A percentile compares a stretch with the other conserved stretches of the same genome.
These are phyloP conservation scores for Aciculosporium take DNA, from an alignment of 2,329 filamentous ascomycete species.

Conservation along the genomic window DNA sequence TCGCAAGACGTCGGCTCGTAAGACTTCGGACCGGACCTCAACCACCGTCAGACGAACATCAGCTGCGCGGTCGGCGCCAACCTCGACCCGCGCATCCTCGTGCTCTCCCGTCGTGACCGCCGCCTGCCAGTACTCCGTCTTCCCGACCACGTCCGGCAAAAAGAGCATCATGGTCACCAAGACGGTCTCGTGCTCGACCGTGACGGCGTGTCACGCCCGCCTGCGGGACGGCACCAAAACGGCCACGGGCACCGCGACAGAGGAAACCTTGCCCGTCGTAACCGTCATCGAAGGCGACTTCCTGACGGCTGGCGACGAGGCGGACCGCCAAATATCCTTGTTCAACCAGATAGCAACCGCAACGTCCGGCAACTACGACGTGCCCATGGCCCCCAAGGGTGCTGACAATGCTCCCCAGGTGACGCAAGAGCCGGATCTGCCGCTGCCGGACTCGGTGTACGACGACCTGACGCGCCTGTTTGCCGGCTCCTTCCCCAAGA, in stretches of 20 bases:
- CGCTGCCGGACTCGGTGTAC: too few species aligned
- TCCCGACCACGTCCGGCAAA: not conserved
- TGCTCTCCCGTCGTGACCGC: not conserved
- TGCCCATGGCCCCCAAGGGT: too few species aligned
- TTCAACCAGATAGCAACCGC: not conserved
- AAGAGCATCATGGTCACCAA: not conserved
- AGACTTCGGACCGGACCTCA: too few species aligned
- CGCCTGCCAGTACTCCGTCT: not conserved
- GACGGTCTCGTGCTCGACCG: not conserved
- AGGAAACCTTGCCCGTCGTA: not conserved
- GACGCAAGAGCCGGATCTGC: too few species aligned
- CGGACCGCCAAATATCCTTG: not conserved
- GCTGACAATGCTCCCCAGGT: too few species aligned
- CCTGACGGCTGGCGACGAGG: not conserved
- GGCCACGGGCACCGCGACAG: not conserved
- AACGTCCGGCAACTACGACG: too few species aligned
- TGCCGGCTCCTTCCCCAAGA: too few species aligned
- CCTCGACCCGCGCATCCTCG: not conserved
- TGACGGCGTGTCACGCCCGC: not conserved
- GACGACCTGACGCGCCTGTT: too few species aligned
- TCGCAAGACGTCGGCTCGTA: too few species aligned
- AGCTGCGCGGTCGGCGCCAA: too few species aligned
- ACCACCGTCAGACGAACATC: not conserved
- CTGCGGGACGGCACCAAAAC: not conserved
- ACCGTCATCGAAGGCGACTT: not conserved